phyloP scores from a whole-genome alignment of 192 early-diverging fungal genomes.

The Martensiomyces pterosporus region DNA sequence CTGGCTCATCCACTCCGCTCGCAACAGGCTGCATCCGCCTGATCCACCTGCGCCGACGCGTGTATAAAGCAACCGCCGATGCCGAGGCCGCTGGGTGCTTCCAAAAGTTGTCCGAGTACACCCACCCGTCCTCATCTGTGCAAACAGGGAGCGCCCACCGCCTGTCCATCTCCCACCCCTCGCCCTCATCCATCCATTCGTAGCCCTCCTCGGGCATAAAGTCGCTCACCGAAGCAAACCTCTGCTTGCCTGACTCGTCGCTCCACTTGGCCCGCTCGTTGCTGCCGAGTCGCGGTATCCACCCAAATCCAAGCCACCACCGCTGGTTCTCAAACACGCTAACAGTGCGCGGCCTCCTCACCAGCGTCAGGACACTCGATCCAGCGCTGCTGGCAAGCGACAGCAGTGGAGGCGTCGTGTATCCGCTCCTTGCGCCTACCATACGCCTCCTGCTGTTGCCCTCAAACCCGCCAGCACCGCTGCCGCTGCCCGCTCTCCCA shows the following conservation, averaged over 20 bases:
- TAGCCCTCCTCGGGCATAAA: conserved; percentile 56
- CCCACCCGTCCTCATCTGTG: conserved; percentile 60
- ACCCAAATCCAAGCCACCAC: conserved; percentile 75
- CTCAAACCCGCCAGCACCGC: no score
- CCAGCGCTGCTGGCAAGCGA: conserved; percentile 26
- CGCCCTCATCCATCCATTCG: conserved; percentile 52
- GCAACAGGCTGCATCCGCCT: conserved; percentile 43
- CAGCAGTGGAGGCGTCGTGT: conserved; percentile 38
- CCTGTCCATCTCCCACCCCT: conserved; percentile 58
- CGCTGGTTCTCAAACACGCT: conserved; percentile 71
- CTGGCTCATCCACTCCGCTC: no score
- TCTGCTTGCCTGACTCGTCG: conserved; percentile 56
- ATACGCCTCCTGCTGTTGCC: no score
- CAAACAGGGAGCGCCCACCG: conserved; percentile 44
- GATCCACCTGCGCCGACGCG: conserved; percentile 65
- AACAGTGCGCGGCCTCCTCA: conserved; percentile 30
- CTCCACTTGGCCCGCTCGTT: conserved; percentile 64
- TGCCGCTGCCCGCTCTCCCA: not conserved
- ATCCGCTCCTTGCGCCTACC: conserved; percentile 36
- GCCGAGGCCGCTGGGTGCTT: conserved; percentile 39
- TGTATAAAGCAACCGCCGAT: conserved; percentile 51
- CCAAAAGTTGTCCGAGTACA: conserved; percentile 70
- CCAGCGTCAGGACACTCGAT: conserved; percentile 23
- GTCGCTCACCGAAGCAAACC: conserved; percentile 50
- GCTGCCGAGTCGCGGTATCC: conserved; percentile 61